A percentile compares a stretch with the other conserved stretches of the same genome.
Evolutionary conservation across 306 rosid genomes (phyloP).

Genomic region (Adenanthera pavonina): DNA sequence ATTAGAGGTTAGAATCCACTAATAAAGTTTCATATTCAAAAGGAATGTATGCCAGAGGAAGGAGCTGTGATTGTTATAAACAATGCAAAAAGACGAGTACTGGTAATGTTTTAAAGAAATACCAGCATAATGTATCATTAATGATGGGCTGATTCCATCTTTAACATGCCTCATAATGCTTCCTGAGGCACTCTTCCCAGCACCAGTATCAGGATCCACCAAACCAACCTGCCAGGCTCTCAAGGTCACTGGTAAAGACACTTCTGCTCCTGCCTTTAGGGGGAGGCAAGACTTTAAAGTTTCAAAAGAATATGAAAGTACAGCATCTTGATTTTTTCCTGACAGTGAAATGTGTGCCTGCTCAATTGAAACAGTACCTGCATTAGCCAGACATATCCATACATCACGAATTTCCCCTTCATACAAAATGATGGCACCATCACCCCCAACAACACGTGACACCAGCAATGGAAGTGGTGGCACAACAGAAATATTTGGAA

Average conservation of each 20-base stretch:
- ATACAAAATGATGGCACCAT: conserved; percentile 86
- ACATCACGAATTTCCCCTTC: conserved; percentile 97
- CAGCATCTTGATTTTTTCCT: conserved; percentile 93
- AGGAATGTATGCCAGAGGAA: conserved; percentile 20
- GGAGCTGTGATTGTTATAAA: conserved; percentile 11
- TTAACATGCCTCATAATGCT: conserved; percentile 63
- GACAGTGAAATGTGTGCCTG: conserved; percentile 90
- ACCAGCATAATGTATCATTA: conserved; percentile 96
- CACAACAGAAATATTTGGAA: conserved; percentile 85
- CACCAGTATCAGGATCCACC: conserved; percentile 64
- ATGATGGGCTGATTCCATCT: conserved; percentile 82
- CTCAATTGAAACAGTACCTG: conserved; percentile 93
- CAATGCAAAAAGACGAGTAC: conserved; percentile 15
- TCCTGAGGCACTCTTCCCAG: conserved; percentile 66
- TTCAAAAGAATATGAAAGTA: conserved; percentile 70
- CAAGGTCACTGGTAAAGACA: conserved; percentile 87
- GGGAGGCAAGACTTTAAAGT: conserved; percentile 87
- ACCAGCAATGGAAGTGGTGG: conserved; percentile 82
- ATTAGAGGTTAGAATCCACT: conserved; percentile 17
- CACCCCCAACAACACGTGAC: conserved; percentile 87
- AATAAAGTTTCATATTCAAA: conserved; percentile 18
- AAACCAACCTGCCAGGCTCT: conserved; percentile 84
- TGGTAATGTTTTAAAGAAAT: conserved; percentile 23
- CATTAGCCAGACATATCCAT: conserved; percentile 91
- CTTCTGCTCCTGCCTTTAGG: conserved; percentile 91